phyloP scores from a whole-genome alignment of 1,139 yeast genomes.

The Blastobotrys elegans region DNA sequence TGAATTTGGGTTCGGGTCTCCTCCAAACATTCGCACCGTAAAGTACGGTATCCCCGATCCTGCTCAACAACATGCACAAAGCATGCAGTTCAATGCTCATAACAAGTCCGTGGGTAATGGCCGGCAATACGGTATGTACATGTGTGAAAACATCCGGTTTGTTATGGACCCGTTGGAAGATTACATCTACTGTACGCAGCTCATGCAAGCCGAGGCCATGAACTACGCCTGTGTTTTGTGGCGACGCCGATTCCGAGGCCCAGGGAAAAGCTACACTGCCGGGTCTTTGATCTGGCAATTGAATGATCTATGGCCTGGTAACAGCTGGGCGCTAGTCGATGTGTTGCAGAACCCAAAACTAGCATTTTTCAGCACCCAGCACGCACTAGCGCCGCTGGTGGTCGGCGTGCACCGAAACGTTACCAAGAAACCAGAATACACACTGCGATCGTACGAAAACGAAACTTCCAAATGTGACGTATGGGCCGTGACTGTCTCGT shows the following conservation, averaged over 20 bases:
- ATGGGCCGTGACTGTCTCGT: constrained; percentile 39
- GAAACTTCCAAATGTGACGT: constrained; percentile 30
- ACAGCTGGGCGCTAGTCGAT: constrained; percentile 45
- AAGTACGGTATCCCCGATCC: constrained; percentile 34
- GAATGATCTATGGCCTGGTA: constrained; percentile 48
- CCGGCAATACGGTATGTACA: constrained; percentile 40
- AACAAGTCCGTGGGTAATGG: constrained; percentile 42
- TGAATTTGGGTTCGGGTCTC: constrained; percentile 46
- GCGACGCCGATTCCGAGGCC: constrained; percentile 41
- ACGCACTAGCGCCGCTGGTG: constrained; percentile 36
- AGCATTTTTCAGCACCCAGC: constrained; percentile 41
- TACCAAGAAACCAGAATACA: constrained; percentile 13
- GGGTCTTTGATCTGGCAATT: constrained; percentile 47
- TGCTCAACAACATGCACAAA: constrained; percentile 38
- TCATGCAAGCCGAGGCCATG: constrained; percentile 46
- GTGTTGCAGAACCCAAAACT: constrained; percentile 39
- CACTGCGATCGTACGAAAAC: constrained; percentile 15
- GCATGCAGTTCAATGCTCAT: constrained; percentile 39
- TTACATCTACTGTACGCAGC: constrained; percentile 45
- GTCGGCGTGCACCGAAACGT: constrained; percentile 37
- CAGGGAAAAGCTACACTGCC: constrained; percentile 33
- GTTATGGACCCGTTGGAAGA: constrained; percentile 33
- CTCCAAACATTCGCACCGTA: constrained; percentile 36
- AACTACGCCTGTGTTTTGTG: constrained; percentile 40
- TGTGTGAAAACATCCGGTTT: constrained; percentile 38